These are phyloP conservation scores for Xerocomus amazonicus DNA, from an alignment of 1,284 basidiomycete species.

Conservation along the genomic window DNA sequence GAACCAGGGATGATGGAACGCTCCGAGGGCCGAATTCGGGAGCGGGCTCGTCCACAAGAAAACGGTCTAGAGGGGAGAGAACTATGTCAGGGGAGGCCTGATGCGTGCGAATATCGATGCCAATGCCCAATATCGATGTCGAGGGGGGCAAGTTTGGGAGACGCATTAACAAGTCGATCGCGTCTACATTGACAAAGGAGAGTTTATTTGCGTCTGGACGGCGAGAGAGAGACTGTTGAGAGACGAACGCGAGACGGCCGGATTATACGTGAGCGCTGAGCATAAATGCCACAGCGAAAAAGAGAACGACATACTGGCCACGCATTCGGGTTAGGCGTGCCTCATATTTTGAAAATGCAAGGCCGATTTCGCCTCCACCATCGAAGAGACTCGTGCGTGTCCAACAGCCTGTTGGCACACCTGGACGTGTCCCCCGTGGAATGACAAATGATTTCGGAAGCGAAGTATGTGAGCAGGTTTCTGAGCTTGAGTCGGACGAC, in stretches of 20 bases:
- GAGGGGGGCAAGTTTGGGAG: slow-evolving; percentile 57
- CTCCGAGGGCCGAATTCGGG: slow-evolving; percentile 30
- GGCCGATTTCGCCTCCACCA: slow-evolving; percentile 71
- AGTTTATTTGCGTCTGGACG: slow-evolving; percentile 63
- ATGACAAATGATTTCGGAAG: slow-evolving; percentile 32
- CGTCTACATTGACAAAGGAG: slow-evolving; percentile 51
- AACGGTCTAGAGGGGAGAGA: slow-evolving; percentile 38
- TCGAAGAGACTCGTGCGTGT: slow-evolving; percentile 64
- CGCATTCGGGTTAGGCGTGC: slow-evolving; percentile 61
- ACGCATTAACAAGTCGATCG: slow-evolving; percentile 40
- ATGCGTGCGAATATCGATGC: slow-evolving; percentile 25
- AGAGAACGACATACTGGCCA: slow-evolving; percentile 61
- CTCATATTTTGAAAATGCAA: slow-evolving; percentile 79
- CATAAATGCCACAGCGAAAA: background rate
- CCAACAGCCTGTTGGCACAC: slow-evolving; percentile 41
- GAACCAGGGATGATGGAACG: slow-evolving; percentile 21
- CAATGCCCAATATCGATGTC: slow-evolving; percentile 5
- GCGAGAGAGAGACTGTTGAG: slow-evolving; percentile 41
- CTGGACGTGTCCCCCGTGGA: slow-evolving; percentile 29
- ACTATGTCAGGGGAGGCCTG: slow-evolving; percentile 13
- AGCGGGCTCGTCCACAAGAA: slow-evolving; percentile 54
- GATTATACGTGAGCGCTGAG: no score
- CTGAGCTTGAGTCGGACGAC: slow-evolving; percentile 6
- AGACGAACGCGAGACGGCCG: no score
- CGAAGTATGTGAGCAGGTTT: slow-evolving; percentile 2